Base-by-base conservation (phyloP, 2,329 filamentous ascomycete species). In the Corynespora cassiicola region DNA sequence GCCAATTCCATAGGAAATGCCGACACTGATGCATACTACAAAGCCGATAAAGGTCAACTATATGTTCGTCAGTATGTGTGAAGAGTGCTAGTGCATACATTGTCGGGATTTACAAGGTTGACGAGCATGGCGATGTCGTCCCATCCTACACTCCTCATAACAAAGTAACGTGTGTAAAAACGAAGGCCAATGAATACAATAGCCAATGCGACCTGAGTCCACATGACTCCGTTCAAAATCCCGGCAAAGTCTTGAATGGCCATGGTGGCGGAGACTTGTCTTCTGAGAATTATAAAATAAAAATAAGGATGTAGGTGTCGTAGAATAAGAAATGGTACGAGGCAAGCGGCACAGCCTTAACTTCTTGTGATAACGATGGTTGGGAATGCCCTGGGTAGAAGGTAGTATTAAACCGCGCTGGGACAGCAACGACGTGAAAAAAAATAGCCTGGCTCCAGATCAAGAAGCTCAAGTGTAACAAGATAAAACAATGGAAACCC, bases 181-280 rank as follows among this genome's bases (percentile, higher is more conserved):
- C 61, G 49, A 12, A 58, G 33, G 5, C 35, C 50, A 7, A 64
- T 48, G 25, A 64, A 60, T 6, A 62, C 8, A 12, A 44, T 44
- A 9, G 54, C 57, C 18, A 64, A 21, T 4, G 44, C 22, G 4
- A 63, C 52, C 27, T 64, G 56, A n/a, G 53, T 46, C 52, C 59
- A 64, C 54, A 65, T 60, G 10, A 63, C 56, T 20, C 52, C 56
- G 36, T 58, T 56, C 36, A 63, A 47, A 14, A 59, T 54, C 20
- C 32, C 23, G 2, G 54, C 45, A 17, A 45, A 60, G 40, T 63
- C 53, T 30, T 47, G 47, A 23, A 50, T 47, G 18, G 46, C 52
- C 54, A 58, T 59, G 20, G 9, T 42, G 14, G 15, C 14, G 9
- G 12, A 4, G 31, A n/a, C n/a, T n/a, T n/a, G n/a, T n/a, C n/a